A percentile compares a stretch with the other conserved stretches of the same genome.
These are phyloP conservation scores for Vigna unguiculata DNA, from an alignment of 306 rosid species.

Conservation along the genomic window DNA sequence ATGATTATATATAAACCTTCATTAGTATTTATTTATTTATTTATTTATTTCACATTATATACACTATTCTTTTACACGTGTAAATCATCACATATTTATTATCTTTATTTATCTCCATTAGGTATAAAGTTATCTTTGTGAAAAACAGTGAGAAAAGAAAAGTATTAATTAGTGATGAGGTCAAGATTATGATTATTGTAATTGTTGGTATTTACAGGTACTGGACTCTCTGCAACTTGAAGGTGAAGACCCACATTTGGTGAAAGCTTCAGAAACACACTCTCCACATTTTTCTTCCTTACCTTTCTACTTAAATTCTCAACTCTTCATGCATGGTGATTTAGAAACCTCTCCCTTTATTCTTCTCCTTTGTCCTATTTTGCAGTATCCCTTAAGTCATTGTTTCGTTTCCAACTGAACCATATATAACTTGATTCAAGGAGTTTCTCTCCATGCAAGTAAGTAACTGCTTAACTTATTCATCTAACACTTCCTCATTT, in stretches of 20 bases:
- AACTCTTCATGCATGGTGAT: conserved; percentile 60
- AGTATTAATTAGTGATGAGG: conserved; percentile 2
- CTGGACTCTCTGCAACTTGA: conserved; percentile 52
- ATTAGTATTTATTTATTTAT: too few relatives aligned
- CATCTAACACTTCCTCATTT: not conserved
- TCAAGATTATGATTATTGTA: conserved; percentile 39
- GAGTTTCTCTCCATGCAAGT: conserved; percentile 61
- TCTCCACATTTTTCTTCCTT: conserved; percentile 46
- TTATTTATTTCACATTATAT: too few relatives aligned
- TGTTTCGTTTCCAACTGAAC: conserved; percentile 48
- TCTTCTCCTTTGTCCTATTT: conserved; percentile 15
- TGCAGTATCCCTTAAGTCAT: conserved; percentile 53
- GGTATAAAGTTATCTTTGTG: conserved; percentile 3
- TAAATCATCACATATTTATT: not conserved
- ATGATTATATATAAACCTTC: not conserved
- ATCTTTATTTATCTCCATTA: not conserved
- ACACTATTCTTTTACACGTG: not conserved
- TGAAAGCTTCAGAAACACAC: conserved; percentile 78
- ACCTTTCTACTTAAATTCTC: conserved; percentile 56
- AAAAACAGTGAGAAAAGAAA: not conserved
- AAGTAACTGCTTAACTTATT: conserved; percentile 45
- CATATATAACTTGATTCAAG: conserved; percentile 47
- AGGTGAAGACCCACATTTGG: conserved; percentile 80
- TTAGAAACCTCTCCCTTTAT: conserved; percentile 28
- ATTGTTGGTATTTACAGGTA: conserved; percentile 45